These are phyloP conservation scores for Jaminaea rosea DNA, from an alignment of 1,284 basidiomycete genomes.

Conservation along the genomic window DNA sequence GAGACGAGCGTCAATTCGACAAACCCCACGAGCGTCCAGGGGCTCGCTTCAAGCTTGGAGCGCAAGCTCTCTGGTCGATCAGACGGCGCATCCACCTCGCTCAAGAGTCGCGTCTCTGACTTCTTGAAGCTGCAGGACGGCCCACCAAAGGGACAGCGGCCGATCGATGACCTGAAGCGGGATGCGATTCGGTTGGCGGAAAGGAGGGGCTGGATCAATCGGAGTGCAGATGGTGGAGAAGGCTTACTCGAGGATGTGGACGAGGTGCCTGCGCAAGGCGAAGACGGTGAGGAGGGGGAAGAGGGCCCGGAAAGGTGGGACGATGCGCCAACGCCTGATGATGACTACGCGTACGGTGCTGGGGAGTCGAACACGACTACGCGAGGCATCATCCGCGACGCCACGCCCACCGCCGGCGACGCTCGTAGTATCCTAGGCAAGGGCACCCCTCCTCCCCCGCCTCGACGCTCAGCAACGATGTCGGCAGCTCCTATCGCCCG, in stretches of 20 bases:
- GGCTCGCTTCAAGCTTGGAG: slow-evolving; percentile 2
- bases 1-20: slow-evolving; percentile 6
- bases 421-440: background rate
- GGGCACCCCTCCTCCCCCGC: background rate
- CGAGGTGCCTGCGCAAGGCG: background rate
- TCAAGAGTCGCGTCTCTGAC: slow-evolving; percentile 19
- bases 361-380: background rate
- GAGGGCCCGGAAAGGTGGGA: background rate
- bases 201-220: slow-evolving; percentile 23
- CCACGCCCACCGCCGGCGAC: background rate
- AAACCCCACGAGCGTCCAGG: slow-evolving; percentile 2
- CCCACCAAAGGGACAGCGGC: slow-evolving; percentile 21
- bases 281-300: background rate
- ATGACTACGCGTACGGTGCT: no score
- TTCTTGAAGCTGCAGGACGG: slow-evolving; percentile 20
- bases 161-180: slow-evolving; percentile 23
- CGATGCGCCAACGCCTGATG: background rate
- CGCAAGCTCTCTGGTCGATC: background rate
- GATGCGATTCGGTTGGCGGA: slow-evolving; percentile 24
- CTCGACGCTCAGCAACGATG: background rate
- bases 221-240: background rate
- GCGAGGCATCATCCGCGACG: background rate
- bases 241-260: background rate
- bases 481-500: background rate
- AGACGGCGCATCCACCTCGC: slow-evolving; percentile 9